Base-by-base conservation (phyloP, 2,329 filamentous ascomycete genomes). In the Teratosphaeria zuluensis region DNA sequence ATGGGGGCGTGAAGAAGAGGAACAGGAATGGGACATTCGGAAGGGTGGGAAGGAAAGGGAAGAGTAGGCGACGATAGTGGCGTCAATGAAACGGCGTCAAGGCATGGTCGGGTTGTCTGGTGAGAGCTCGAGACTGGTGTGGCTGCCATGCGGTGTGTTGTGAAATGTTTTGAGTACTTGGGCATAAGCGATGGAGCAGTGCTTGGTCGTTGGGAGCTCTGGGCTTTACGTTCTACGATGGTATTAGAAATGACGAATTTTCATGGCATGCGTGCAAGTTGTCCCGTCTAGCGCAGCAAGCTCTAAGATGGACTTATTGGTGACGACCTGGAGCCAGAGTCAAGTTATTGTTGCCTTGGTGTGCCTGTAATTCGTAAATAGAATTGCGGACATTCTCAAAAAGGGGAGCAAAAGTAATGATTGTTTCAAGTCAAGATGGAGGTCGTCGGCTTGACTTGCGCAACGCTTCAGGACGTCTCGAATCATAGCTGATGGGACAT, bases 41-140 rank as follows among this genome's bases (percentile, higher is more conserved):
- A 42, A 55, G 28, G 14, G 42, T 54, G 55, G 48, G 35, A 53
- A 56, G 51, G 59, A 58, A 55, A 52, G 53, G 46, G 8, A 57
- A 35, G 46, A 56, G 53, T 19, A 42, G 56, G 56, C 19, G 38
- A 35, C 51, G 51, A 7, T 53, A 53, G 35, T n/a, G 35, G 14
- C 14, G 35, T 28, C 24, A 4, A 28, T 28, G 24, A 28, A 28
- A 28, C 4, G 24, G 24, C 24, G 24, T 28, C 24, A 28, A 28
- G 24, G 24, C 24, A 4, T 28, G 24, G 24, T 28, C 24, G 24
- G 24, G 2, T 28, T 12, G 35, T 16, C 12, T 5, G n/a, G 11
- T 42, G 35, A 16, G 35, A 16, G 35, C 4, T 42, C n/a, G 11
- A 14, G 35, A 1, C 4, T 14, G 35, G 9, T 6, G 8, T 21